Percentiles rank a stretch among this genome's conserved stretches.
Conservation (phyloP, 2,329 filamentous ascomycete species). For the Trichoderma breve region DNA sequence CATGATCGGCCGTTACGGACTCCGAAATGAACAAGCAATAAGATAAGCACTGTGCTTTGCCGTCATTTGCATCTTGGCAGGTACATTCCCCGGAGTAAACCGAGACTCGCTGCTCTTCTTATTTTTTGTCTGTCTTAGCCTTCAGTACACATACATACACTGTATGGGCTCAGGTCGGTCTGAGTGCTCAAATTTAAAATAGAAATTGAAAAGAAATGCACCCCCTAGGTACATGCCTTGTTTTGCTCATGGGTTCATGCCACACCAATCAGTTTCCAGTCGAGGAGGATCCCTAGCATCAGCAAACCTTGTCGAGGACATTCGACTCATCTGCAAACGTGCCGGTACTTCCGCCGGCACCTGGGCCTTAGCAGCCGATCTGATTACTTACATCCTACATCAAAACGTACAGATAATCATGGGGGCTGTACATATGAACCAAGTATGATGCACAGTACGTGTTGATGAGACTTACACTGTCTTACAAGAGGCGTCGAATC, state of each 20-base stretch:
- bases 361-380: neutral
- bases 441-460: neutral
- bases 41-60: neutral
- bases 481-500: neutral
- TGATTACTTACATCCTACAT: neutral
- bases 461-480: neutral
- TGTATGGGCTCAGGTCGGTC: neutral
- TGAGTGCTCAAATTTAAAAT: neutral
- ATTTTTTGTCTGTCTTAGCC: neutral
- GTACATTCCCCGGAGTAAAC: neutral
- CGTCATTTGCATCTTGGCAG: neutral
- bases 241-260: neutral
- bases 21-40: neutral
- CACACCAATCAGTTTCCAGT: neutral
- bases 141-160: neutral
- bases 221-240: neutral
- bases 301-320: neutral
- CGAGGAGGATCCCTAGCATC: neutral
- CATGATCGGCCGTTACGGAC: neutral
- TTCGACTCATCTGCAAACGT: neutral
- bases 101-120: neutral
- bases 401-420: neutral
- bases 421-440: neutral
- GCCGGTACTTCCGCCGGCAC: conserved; percentile 13
- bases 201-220: neutral